A percentile compares a stretch with the other conserved stretches of the same genome.
phyloP scores from a whole-genome alignment of 805 yeast genomes.

The Pichia occidentalis region DNA sequence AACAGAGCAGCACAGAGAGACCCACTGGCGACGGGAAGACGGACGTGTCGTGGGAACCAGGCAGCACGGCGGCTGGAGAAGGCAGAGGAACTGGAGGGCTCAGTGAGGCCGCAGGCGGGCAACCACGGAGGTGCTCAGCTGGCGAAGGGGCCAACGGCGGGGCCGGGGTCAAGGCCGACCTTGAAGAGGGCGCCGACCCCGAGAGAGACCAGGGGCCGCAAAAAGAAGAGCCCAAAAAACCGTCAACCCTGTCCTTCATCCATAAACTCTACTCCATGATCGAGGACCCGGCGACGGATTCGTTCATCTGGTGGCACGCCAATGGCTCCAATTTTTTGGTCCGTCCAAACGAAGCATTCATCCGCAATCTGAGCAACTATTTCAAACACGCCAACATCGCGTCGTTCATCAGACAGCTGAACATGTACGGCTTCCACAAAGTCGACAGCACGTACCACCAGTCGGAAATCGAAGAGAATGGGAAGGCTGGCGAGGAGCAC shows the following conservation, averaged over 20 bases:
- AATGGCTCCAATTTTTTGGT: slow-evolving; percentile 65
- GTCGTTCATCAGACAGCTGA: slow-evolving; percentile 69
- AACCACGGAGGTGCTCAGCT: too few relatives aligned
- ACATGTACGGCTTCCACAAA: slow-evolving; percentile 80
- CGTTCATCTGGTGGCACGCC: slow-evolving; percentile 79
- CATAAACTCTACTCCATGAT: slow-evolving; percentile 89
- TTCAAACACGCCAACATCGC: slow-evolving; percentile 80
- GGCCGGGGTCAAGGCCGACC: not conserved
- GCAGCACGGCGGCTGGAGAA: too few relatives aligned
- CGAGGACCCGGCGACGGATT: slow-evolving; percentile 65
- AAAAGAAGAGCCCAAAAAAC: slow-evolving; percentile 12
- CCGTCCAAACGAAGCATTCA: slow-evolving; percentile 81
- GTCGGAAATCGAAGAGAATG: too few relatives aligned
- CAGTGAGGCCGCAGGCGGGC: too few relatives aligned
- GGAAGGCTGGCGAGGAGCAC: too few relatives aligned
- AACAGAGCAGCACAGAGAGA: too few relatives aligned
- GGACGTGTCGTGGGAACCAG: too few relatives aligned
- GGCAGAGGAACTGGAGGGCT: too few relatives aligned
- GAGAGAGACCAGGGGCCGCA: slow-evolving; percentile 1
- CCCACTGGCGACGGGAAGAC: too few relatives aligned
- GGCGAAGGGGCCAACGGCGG: too few relatives aligned
- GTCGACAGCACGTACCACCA: slow-evolving; percentile 44
- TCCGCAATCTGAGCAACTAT: slow-evolving; percentile 59
- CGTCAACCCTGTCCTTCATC: slow-evolving; percentile 48
- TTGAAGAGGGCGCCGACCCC: not conserved